Evolutionary conservation across 108 stramenopile species (phyloP).

Genomic region (Aurantiochytrium sp.): DNA sequence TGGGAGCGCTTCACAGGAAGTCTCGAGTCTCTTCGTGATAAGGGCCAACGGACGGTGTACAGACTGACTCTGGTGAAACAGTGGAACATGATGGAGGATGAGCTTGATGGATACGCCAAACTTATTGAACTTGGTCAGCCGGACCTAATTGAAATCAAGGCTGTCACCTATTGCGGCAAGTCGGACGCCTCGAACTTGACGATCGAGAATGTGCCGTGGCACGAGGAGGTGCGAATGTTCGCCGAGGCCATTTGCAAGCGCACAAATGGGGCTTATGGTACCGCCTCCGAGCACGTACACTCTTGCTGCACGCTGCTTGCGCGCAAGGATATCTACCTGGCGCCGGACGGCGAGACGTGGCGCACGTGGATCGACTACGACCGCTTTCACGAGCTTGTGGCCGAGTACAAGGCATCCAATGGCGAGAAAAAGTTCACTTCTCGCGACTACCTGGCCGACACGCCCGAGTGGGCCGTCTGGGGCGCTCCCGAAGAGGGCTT

Average conservation of each 20-base stretch:
- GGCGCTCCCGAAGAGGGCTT: constrained; percentile 84
- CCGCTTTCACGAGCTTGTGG: constrained; percentile 72
- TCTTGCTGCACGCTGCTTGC: constrained; percentile 80
- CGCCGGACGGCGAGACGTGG: constrained; percentile 65
- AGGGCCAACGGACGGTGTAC: constrained; percentile 86
- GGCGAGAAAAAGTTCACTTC: neutral
- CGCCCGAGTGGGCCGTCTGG: constrained; percentile 80
- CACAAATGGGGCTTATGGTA: constrained; percentile 66
- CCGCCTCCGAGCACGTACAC: constrained; percentile 90
- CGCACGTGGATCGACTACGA: constrained; percentile 93
- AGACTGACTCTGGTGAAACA: constrained; percentile 90
- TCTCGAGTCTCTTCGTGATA: constrained; percentile 60
- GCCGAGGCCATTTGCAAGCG: constrained; percentile 54
- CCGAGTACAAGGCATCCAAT: constrained; percentile 11
- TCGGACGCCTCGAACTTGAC: constrained; percentile 86
- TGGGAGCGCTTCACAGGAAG: constrained; percentile 81
- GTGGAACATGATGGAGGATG: constrained; percentile 75
- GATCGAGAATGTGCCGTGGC: constrained; percentile 90
- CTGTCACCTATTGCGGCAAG: constrained; percentile 92
- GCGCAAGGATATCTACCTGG: constrained; percentile 43
- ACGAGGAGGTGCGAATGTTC: constrained; percentile 68
- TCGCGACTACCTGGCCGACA: constrained; percentile 71
- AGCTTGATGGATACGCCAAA: constrained; percentile 75
- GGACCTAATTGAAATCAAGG: constrained; percentile 88
- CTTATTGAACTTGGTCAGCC: constrained; percentile 76